Evolutionary conservation across 1,284 basidiomycete genomes (phyloP), one percentile per base, ranked within the genome.

Genomic region (Microbotryomycetes sp.): DNA sequence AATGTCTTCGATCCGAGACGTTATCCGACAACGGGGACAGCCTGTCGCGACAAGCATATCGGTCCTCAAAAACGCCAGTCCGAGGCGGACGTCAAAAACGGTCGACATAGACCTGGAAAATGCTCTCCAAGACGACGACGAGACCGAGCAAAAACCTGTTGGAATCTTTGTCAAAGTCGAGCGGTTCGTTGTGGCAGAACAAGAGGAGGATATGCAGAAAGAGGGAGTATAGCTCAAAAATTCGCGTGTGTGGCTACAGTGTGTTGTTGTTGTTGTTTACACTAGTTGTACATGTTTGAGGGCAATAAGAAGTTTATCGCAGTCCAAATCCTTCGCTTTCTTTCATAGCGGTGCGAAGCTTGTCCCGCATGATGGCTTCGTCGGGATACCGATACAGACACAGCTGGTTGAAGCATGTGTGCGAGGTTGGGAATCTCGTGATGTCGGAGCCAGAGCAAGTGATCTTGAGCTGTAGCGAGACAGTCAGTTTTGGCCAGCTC

Each of bases 321-420:
- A 41, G 18, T 11, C 35, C 35, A 18, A 41, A 41, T 9, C 35
- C 35, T 41, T 41, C 35, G 35, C 35, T 41, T 18, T 41, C 35
- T 9, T 41, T 41, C 35, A 41, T 41, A 41, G 35, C 35, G 11
- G 35, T 41, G 11, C 18, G 11, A 11, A 41, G 35, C 35, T 18
- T 41, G 9, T 41, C 35, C 18, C 35, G 9, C 35, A 41, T 41
- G 35, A 18, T 41, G 11, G 9, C 11, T 18, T 41, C 35, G 35
- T 41, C 35, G 18, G 35, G 35, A 41, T 67, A 67, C 18, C 57
- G 29, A 21, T 50, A 64, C 21, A 67, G 15, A 1, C 52, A 29
- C 46, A 52, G 15, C 30, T 64, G 41, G 49, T 65, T 62, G 60
- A 67, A 67, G 48, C 66, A 67, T 5, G 66, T 59, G 9, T 59